Conservation (phyloP, 1,139 yeast species). For the Martiniozyma asiatica region DNA sequence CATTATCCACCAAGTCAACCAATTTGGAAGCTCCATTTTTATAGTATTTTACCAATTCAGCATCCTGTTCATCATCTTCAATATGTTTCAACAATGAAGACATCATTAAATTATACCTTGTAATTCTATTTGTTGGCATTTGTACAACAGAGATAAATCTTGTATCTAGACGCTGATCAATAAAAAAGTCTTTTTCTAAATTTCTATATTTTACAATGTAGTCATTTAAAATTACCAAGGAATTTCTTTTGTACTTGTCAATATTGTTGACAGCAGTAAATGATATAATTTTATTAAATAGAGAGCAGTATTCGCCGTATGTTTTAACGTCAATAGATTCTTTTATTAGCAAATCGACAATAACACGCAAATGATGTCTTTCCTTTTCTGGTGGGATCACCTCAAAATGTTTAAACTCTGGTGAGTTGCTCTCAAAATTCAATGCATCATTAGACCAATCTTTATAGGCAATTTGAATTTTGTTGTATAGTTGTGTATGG, state of each 20-base stretch:
- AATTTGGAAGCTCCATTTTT: conserved; percentile 9
- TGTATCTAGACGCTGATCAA: conserved; percentile 21
- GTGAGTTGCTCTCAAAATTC: conserved; percentile 11
- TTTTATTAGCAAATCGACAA: conserved; percentile 22
- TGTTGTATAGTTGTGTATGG: conserved; percentile 21
- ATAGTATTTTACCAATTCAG: conserved; percentile 7
- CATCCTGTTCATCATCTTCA: conserved; percentile 16
- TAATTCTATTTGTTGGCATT: conserved; percentile 40
- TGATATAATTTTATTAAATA: conserved; percentile 29
- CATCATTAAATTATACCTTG: conserved; percentile 38
- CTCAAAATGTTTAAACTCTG: conserved; percentile 13
- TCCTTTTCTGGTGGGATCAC: conserved; percentile 12
- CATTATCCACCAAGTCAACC: conserved; percentile 19
- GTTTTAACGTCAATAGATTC: conserved; percentile 23
- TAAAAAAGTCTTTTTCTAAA: conserved; percentile 26
- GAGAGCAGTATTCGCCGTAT: conserved; percentile 33
- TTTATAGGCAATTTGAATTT: conserved; percentile 14
- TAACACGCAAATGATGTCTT: conserved; percentile 14
- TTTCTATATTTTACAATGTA: conserved; percentile 20
- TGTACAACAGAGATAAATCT: conserved; percentile 34
- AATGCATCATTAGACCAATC: conserved; percentile 13
- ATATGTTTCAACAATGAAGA: conserved; percentile 25
- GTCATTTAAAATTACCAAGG: conserved; percentile 18
- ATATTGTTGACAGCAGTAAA: conserved; percentile 22
- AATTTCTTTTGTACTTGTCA: conserved; percentile 15